A percentile compares a stretch with the other conserved stretches of the same genome.
These are phyloP conservation scores for Phoma sp. DNA, from an alignment of 2,329 filamentous ascomycete genomes.

Conservation along the genomic window DNA sequence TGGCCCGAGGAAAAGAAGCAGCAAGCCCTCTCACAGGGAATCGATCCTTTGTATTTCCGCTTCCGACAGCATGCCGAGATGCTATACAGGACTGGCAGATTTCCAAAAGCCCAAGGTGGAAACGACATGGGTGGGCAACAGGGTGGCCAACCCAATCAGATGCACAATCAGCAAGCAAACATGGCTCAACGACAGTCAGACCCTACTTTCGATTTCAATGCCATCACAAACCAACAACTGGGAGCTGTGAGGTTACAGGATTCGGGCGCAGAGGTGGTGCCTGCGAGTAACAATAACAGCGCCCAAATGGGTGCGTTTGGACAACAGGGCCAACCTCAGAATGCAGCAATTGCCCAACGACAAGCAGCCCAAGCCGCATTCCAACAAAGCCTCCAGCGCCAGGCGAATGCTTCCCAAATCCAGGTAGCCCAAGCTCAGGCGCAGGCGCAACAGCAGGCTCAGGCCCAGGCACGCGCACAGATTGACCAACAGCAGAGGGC, in stretches of 20 bases:
- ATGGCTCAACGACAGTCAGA: conserved; percentile 39
- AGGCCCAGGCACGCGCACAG: conserved; percentile 31
- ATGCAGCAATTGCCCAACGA: conserved; percentile 37
- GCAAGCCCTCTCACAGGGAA: conserved; percentile 52
- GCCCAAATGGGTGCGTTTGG: conserved; percentile 47
- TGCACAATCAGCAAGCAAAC: conserved; percentile 37
- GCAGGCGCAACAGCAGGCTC: conserved; percentile 29
- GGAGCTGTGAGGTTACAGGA: conserved; percentile 68
- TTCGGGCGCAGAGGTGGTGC: conserved; percentile 69
- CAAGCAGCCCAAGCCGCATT: conserved; percentile 35
- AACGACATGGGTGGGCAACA: conserved; percentile 40
- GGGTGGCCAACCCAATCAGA: conserved; percentile 33
- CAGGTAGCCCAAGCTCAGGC: conserved; percentile 40
- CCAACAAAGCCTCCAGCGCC: conserved; percentile 46
- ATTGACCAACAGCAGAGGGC: conserved; percentile 40
- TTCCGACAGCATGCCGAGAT: conserved; percentile 58
- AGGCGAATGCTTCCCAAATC: conserved; percentile 31
- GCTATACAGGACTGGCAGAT: conserved; percentile 33
- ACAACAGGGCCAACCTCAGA: conserved; percentile 38
- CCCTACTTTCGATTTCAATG: conserved; percentile 58
- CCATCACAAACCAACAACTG: conserved; percentile 66
- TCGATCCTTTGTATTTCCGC: conserved; percentile 60
- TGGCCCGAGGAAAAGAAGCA: conserved; percentile 57
- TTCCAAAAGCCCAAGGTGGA: conserved; percentile 17
- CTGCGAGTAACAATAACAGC: conserved; percentile 64